These are phyloP conservation scores for Trichophyton mentagrophytes DNA, from an alignment of 2,329 filamentous ascomycete genomes.

Conservation along the genomic window DNA sequence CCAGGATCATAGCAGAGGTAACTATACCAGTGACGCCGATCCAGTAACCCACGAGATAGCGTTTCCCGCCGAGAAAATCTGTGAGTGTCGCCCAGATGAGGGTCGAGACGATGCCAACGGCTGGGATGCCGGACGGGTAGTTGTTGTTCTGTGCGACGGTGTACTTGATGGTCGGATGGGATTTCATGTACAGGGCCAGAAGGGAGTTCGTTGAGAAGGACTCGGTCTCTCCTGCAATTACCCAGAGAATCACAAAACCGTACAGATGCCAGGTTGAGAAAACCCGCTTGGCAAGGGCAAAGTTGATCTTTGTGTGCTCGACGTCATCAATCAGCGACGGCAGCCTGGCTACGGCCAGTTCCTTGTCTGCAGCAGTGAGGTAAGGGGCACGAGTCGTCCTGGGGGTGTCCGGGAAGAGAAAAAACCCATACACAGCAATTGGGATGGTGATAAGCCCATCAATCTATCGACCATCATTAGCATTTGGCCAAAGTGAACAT, in stretches of 20 bases:
- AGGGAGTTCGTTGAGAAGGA: slow-evolving; percentile 55
- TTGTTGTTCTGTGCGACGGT: slow-evolving; percentile 41
- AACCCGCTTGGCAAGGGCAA: slow-evolving; percentile 21
- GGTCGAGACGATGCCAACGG: slow-evolving; percentile 43
- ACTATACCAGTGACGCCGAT: slow-evolving; percentile 52
- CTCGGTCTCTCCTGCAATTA: slow-evolving; percentile 59
- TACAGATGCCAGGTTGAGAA: slow-evolving; percentile 28
- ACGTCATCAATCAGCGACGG: slow-evolving; percentile 19
- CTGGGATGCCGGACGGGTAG: slow-evolving; percentile 42
- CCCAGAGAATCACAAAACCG: slow-evolving; percentile 30
- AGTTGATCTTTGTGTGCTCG: slow-evolving; percentile 15
- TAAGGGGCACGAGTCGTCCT: slow-evolving; percentile 25
- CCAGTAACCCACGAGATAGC: slow-evolving; percentile 55
- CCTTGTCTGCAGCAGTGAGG: slow-evolving; percentile 21
- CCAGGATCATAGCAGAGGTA: slow-evolving; percentile 50
- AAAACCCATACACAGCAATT: slow-evolving; percentile 32
- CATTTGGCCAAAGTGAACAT: background rate
- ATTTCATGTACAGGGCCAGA: slow-evolving; percentile 39
- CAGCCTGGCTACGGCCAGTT: slow-evolving; percentile 22
- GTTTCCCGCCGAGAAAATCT: slow-evolving; percentile 49
- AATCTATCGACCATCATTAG: slow-evolving; percentile 15
- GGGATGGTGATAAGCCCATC: slow-evolving; percentile 32
- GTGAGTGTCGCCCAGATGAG: slow-evolving; percentile 59
- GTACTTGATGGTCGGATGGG: slow-evolving; percentile 34
- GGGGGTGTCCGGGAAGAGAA: slow-evolving; percentile 30